Base-by-base conservation (phyloP, 148 eudicot genomes). In the Rheum nobile region DNA sequence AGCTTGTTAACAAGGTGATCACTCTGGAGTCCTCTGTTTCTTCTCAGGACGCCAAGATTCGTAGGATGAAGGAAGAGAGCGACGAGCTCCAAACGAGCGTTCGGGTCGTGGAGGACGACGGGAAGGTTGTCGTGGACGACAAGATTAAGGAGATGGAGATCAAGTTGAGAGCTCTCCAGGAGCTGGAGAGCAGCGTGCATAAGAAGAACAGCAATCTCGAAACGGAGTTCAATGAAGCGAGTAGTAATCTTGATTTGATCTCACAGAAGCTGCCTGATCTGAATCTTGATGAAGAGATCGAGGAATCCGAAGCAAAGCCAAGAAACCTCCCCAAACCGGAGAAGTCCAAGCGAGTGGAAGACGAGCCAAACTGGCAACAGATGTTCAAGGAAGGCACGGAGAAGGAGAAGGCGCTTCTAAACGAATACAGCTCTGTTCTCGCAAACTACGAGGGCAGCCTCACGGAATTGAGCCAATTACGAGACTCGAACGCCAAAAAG, bases 1-100 rank as follows among this genome's bases (percentile, higher is more conserved):
- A 91, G 83, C 92, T 95, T 71, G 99, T 95, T 35, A 86, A 80
- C 76, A 90, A 87, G 82, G 96, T 92, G 76, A 87, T 92, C 37
- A 84, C 75, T 79, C 75, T 92, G 72, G 92, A 92, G 77, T 86
- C 86, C 34, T 76, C 91, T 7, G 90, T 95, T 52, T 85, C 92
- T 37, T 87, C 94, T 65, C 99, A 95, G 82, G 86, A 90, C 39
- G 91, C 88, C 48, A 79, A 88, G 50, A 85, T 88, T 24, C 82
- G 89, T 71, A 86, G 88, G 63, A 82, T 95, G 46, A 87, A 83
- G 65, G 80, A 81, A 17, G 94, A 90, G 75, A 80, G 87, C 1
- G 86, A 85, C 59, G 97, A 88, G 65, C 88, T 95, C 19, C 96
- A 90, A 19, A 74, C 79, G 29, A 90, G 88, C 31, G 83, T 91